A percentile compares a stretch with the other conserved stretches of the same genome.
Evolutionary conservation across 2,329 filamentous ascomycete genomes (phyloP).

Genomic region (Pseudocercospora vitis): DNA sequence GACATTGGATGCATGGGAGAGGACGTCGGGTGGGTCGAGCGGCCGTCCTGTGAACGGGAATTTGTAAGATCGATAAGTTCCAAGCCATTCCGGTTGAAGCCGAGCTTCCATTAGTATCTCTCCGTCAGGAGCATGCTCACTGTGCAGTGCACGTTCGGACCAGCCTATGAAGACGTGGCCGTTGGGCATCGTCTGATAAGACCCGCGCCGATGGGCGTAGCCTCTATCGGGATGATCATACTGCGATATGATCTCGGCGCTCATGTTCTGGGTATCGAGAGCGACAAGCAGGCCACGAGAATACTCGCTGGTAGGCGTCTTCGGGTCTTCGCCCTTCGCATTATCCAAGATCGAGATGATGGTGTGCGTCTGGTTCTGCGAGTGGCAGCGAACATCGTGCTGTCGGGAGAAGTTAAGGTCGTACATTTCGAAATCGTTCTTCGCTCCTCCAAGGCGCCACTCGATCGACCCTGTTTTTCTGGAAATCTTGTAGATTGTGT

Average conservation of each 20-base stretch:
- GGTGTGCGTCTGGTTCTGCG: constrained; percentile 44
- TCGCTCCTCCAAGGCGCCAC: constrained; percentile 46
- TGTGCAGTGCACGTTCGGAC: constrained; percentile 30
- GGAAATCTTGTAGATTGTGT: constrained; percentile 50
- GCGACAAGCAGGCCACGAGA: constrained; percentile 26
- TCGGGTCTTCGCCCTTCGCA: constrained; percentile 36
- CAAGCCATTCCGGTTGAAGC: constrained; percentile 35
- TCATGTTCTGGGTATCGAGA: constrained; percentile 15
- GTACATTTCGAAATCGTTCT: constrained; percentile 16
- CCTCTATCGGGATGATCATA: constrained; percentile 36
- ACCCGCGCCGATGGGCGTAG: constrained; percentile 43
- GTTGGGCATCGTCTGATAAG: constrained; percentile 47
- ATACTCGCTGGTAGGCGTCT: constrained; percentile 15
- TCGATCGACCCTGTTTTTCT: constrained; percentile 48
- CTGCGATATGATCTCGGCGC: constrained; percentile 10
- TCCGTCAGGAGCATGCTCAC: constrained; percentile 46
- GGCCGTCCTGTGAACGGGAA: constrained; percentile 46
- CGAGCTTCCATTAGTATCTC: constrained; percentile 50
- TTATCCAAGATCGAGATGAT: constrained; percentile 55
- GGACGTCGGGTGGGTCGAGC: constrained; percentile 33
- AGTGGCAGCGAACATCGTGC: constrained; percentile 49
- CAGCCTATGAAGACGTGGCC: constrained; percentile 57
- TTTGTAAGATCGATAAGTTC: constrained; percentile 54
- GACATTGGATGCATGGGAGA: constrained; percentile 31
- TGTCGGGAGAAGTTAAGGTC: constrained; percentile 45